These are phyloP conservation scores for Boletus semigastroideus DNA, from an alignment of 1,284 basidiomycete species.

Conservation along the genomic window DNA sequence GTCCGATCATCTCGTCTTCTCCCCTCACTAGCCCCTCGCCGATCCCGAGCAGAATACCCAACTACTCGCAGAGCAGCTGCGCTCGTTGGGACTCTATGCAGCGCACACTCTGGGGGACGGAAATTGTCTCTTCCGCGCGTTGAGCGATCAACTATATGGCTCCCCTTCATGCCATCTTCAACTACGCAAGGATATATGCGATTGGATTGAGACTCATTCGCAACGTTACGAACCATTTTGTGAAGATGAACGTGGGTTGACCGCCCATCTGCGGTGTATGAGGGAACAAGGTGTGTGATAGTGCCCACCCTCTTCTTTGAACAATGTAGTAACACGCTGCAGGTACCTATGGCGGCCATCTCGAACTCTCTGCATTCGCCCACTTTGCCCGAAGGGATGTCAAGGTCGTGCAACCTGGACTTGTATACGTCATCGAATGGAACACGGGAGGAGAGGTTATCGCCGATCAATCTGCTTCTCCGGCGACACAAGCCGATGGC, in stretches of 20 bases:
- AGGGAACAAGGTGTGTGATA: constrained; percentile 61
- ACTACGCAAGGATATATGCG: constrained; percentile 76
- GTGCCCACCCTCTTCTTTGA: background rate
- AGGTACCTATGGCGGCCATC: constrained; percentile 90
- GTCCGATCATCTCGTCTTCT: constrained; percentile 15
- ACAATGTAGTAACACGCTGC: constrained; percentile 15
- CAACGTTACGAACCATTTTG: constrained; percentile 85
- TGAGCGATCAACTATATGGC: constrained; percentile 82
- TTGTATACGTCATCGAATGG: constrained; percentile 83
- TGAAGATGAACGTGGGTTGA: constrained; percentile 79
- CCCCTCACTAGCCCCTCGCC: constrained; percentile 47
- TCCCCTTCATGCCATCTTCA: constrained; percentile 67
- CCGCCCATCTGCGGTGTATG: constrained; percentile 73
- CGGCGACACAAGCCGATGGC: constrained; percentile 27
- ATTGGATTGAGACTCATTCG: constrained; percentile 73
- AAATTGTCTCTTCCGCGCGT: constrained; percentile 84
- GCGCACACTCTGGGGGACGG: constrained; percentile 81
- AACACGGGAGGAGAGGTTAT: constrained; percentile 46
- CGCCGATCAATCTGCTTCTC: constrained; percentile 27
- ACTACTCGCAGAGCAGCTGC: constrained; percentile 66
- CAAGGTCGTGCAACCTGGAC: constrained; percentile 88
- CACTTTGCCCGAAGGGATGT: constrained; percentile 77
- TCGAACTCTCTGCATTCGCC: constrained; percentile 88
- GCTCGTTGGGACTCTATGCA: constrained; percentile 73
- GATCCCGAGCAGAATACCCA: constrained; percentile 66